Percentiles rank a stretch among this genome's conserved stretches.
Evolutionary conservation across 148 eudicot species (phyloP).

Genomic region (Vaccinium macrocarpon): DNA sequence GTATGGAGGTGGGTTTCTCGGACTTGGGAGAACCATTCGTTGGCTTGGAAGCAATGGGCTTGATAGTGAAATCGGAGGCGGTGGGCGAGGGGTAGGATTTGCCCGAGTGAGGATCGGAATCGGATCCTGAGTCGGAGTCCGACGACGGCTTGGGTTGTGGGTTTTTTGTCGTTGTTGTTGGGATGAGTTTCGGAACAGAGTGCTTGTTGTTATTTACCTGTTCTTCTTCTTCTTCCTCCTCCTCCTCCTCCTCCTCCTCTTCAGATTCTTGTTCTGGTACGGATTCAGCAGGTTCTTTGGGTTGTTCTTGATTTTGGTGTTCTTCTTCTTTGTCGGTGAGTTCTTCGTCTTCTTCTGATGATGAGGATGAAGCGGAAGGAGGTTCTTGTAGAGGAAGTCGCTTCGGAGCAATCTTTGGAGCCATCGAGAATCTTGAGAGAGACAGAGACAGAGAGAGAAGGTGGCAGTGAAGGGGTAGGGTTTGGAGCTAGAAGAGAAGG

Average conservation of each 20-base stretch:
- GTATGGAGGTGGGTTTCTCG: slow-evolving; percentile 10
- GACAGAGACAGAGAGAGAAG: background rate
- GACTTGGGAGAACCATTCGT: slow-evolving; percentile 8
- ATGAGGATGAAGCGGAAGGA: slow-evolving; percentile 38
- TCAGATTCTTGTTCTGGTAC: slow-evolving; percentile 21
- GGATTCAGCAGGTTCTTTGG: slow-evolving; percentile 1
- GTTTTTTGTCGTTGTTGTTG: background rate
- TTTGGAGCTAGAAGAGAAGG: background rate
- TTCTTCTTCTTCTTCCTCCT: slow-evolving; percentile 14
- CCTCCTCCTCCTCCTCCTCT: background rate
- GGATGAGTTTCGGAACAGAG: background rate
- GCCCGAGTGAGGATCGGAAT: slow-evolving; percentile 19
- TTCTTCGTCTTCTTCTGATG: slow-evolving; percentile 4
- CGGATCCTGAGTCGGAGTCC: slow-evolving; percentile 13
- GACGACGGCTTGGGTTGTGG: background rate
- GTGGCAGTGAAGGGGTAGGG: background rate
- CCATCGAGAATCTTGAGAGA: slow-evolving; percentile 21
- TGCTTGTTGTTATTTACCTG: background rate
- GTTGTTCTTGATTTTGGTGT: background rate
- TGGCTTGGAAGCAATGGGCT: slow-evolving; percentile 18
- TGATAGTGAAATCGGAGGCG: slow-evolving; percentile 28
- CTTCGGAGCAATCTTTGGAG: slow-evolving; percentile 35
- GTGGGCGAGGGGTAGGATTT: slow-evolving; percentile 16
- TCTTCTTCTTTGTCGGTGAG: slow-evolving; percentile 17
- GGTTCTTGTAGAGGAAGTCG: slow-evolving; percentile 25